phyloP scores from a whole-genome alignment of 352 stramenopile species.

The Peronospora farinosa region DNA sequence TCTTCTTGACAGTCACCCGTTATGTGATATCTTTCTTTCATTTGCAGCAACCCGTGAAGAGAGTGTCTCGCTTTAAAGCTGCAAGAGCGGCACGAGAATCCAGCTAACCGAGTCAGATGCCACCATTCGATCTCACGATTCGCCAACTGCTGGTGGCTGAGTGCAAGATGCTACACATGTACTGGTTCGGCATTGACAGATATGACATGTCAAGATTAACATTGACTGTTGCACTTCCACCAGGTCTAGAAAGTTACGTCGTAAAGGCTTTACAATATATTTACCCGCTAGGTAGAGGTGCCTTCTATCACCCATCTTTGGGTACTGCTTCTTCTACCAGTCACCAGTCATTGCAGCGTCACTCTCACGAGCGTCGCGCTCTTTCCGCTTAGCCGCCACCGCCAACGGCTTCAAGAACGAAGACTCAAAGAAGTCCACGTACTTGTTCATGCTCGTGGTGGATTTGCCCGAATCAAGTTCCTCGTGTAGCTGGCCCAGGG shows the following conservation, averaged over 20 bases:
- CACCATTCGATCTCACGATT: background rate
- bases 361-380: conserved; percentile 59
- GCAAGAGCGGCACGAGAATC: conserved; percentile 30
- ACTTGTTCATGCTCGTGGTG: conserved; percentile 62
- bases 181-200: background rate
- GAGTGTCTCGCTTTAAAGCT: conserved; percentile 79
- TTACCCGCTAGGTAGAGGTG: conserved; percentile 15
- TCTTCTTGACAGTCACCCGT: conserved; percentile 1
- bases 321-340: conserved; percentile 46
- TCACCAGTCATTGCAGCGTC: conserved; percentile 71
- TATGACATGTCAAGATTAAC: background rate
- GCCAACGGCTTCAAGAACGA: conserved; percentile 69
- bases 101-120: conserved; percentile 6
- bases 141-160: background rate
- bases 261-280: conserved; percentile 28
- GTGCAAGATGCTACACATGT: background rate
- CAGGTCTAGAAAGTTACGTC: conserved; percentile 15
- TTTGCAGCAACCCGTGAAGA: conserved; percentile 71
- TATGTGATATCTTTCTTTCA: background rate
- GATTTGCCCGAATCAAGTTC: conserved; percentile 65
- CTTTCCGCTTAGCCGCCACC: conserved; percentile 56
- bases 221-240: conserved; percentile 3
- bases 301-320: conserved; percentile 3
- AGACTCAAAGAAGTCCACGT: conserved; percentile 68
- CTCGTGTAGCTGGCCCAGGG: conserved; percentile 70